Percentiles rank a stretch among this genome's conserved stretches.
Conservation (phyloP, 148 eudicot genomes). For the Agrostemma githago region DNA sequence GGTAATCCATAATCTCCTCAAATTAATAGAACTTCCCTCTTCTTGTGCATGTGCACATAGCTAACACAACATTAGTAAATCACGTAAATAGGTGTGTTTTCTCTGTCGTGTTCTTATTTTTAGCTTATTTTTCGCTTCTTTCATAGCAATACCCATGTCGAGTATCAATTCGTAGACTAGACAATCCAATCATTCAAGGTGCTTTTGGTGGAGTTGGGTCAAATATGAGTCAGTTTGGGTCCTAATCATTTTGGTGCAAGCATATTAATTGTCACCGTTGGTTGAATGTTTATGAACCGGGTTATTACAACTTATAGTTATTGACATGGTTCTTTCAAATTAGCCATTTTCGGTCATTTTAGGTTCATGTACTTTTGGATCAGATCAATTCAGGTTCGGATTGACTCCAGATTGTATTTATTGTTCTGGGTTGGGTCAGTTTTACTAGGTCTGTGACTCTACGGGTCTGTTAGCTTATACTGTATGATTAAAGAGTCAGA, state of each 20-base stretch:
- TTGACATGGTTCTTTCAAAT: background rate
- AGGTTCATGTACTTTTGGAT: background rate
- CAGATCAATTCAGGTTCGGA: background rate
- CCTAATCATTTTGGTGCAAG: too few relatives aligned
- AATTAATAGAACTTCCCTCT: too few relatives aligned
- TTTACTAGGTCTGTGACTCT: background rate
- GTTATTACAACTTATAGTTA: background rate
- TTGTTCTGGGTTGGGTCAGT: background rate
- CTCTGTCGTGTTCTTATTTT: too few relatives aligned
- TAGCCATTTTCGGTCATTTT: background rate
- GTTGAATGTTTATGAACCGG: background rate
- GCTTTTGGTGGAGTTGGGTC: background rate
- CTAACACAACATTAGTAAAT: too few relatives aligned
- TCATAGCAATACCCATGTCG: background rate
- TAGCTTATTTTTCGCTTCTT: too few relatives aligned
- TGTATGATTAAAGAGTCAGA: background rate
- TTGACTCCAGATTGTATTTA: background rate
- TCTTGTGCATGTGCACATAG: too few relatives aligned
- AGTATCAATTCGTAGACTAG: background rate
- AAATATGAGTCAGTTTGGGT: background rate
- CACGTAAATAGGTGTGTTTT: too few relatives aligned
- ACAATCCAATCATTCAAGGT: background rate
- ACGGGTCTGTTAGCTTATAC: background rate
- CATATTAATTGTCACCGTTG: background rate
- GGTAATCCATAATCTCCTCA: too few relatives aligned